Evolutionary conservation across 2,329 filamentous ascomycete genomes (phyloP), one percentile per base, ranked within the genome.

Genomic region (Ceratocystiopsis brevicomis): DNA sequence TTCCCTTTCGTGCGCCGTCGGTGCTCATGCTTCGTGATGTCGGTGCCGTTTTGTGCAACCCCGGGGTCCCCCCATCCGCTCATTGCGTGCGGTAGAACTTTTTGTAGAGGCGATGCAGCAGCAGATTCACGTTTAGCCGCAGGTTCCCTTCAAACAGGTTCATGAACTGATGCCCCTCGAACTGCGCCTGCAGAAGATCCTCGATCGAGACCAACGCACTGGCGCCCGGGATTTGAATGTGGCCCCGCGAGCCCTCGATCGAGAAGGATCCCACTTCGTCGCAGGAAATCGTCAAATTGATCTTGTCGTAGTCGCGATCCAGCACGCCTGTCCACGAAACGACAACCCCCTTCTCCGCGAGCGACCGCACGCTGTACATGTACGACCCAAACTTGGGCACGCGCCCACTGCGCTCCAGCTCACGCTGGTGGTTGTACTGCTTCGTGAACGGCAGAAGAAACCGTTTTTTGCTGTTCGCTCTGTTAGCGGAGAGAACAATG

Each of bases 381-480:
- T 81, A 98, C 35, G 83, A 92, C 49, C 92, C 90, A 57, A 98
- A 98, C 59, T 94, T 94, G 60, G 93, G 92, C 43, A 93, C 84
- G 41, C 88, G 84, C 25, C 90, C 90, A 9, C 81, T 81, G 46
- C 85, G 81, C 57, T 95, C 85, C 32, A 98, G 77, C 63, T 98
- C 90, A 51, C 86, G 80, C 64, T 96, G 86, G 62, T 98, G 90
- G 61, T 95, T 93, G 74, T 94, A 98, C 61, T 98, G 90, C 56
- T 93, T 93, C 19, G 88, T 95, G 59, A 98, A 98, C 14, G 90
- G 90, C 59, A 98, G 73, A 44, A 95, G 71, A 68, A 95, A 95
- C 43, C 81, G 76, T 60, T 92, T 93, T 65, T 92, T 92, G 48
- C 80, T 78, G 52, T 53, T 39, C 14, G 19, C 18, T 6, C 33